Base-by-base conservation (phyloP, 805 yeast species). In the Candida oleophila region DNA sequence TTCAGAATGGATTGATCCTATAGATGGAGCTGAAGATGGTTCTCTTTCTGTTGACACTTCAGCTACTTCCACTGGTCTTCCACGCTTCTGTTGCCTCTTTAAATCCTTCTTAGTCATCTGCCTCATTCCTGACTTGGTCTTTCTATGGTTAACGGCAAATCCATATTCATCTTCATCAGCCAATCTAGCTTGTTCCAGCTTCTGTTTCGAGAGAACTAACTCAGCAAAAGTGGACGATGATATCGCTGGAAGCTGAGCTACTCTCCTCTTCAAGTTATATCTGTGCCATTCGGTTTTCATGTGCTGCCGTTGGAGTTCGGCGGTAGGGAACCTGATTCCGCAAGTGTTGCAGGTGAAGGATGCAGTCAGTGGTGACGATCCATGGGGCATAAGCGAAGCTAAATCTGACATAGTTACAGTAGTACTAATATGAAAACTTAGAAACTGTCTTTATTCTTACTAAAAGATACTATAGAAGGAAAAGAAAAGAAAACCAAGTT, bases 171-270 rank as follows among this genome's bases (percentile, higher is more conserved):
- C 84, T 47, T 77, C 83, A 38, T 64, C 59, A 2, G 52, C 59
- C 12, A 55, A 55, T 9, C 48, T 50, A 28, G 44, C 50, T 3
- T 51, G 57, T 7, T 34, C 43, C n/a, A 54, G 58, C 22, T 62
- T 53, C 47, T 58, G 64, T 22, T 52, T 58, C 11, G 45, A 36
- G 42, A 71, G 59, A 30, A 86, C 85, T 61, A 89, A 86, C 53
- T 84, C 87, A 18, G 87, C 87, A 65, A 87, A 87, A 1, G 77
- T 66, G 35, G 76, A 86, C 2, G 89, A 80, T 16, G 83, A 68
- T 25, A 90, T 80, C 1, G 96, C 85, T 4, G 91, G 85, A 48
- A 90, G 68, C 25, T 78, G 78, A 15, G 76, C 76, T 22, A 72
- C 76, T 51, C 74, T 57, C 56, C 77, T 55, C 51, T 72, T 72